Percentiles rank a stretch among this genome's conserved stretches.
phyloP scores from a whole-genome alignment of 1,284 basidiomycete species.

The Lentinus polychrous region DNA sequence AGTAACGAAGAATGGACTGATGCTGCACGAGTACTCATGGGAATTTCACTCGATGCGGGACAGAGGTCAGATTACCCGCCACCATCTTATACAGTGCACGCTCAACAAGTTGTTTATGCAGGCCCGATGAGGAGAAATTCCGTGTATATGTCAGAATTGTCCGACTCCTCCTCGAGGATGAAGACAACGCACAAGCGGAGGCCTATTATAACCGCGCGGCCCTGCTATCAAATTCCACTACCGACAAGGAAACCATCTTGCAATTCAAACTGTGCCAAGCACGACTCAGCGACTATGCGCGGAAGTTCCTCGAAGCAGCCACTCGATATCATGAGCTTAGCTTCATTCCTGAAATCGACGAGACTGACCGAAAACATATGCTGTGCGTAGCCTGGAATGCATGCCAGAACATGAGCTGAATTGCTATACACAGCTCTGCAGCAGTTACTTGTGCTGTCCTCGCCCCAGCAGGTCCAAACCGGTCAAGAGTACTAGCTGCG shows the following conservation, averaged over 20 bases:
- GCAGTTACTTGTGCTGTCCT: slow-evolving; percentile 95
- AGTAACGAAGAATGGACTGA: slow-evolving; percentile 88
- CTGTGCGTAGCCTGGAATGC: slow-evolving; percentile 45
- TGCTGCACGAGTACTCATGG: slow-evolving; percentile 87
- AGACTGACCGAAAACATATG: slow-evolving; percentile 83
- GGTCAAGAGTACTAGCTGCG: slow-evolving; percentile 86
- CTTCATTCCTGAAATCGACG: slow-evolving; percentile 82
- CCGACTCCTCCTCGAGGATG: slow-evolving; percentile 91
- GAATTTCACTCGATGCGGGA: slow-evolving; percentile 88
- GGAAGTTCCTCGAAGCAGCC: slow-evolving; percentile 94
- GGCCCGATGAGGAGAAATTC: slow-evolving; percentile 83
- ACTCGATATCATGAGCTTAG: slow-evolving; percentile 91
- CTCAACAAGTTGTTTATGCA: slow-evolving; percentile 36
- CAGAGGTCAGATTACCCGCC: slow-evolving; percentile 50
- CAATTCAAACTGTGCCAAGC: slow-evolving; percentile 89
- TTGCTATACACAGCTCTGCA: slow-evolving; percentile 50
- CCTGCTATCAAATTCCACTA: slow-evolving; percentile 73
- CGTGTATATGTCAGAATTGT: slow-evolving; percentile 91
- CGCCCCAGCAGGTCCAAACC: slow-evolving; percentile 94
- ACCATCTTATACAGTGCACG: slow-evolving; percentile 1
- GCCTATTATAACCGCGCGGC: slow-evolving; percentile 96
- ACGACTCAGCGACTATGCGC: slow-evolving; percentile 84
- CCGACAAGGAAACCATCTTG: slow-evolving; percentile 71
- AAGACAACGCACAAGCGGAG: slow-evolving; percentile 91
- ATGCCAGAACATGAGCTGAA: neutral